phyloP scores from a whole-genome alignment of 2,329 filamentous ascomycete genomes.

The Raffaelea albimanens region DNA sequence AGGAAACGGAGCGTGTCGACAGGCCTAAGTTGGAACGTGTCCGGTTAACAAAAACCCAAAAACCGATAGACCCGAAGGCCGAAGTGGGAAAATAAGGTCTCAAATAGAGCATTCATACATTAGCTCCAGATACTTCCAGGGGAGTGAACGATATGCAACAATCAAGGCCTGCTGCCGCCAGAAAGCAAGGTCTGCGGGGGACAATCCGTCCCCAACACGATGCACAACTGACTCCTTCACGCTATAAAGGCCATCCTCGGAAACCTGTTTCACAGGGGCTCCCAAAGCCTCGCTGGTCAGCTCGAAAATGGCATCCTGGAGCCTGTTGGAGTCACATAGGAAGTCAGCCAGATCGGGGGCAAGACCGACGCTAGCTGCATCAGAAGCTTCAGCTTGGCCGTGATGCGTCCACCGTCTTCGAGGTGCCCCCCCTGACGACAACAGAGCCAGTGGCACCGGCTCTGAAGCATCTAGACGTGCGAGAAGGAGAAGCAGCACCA shows the following conservation, averaged over 20 bases:
- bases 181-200: not conserved
- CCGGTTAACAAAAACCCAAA: not conserved
- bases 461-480: not conserved
- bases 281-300: not conserved
- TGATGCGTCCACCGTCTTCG: not conserved
- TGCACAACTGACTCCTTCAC: not conserved
- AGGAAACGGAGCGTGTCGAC: not conserved
- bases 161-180: constrained; percentile 2
- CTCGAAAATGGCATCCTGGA: not conserved
- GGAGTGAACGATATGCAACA: not conserved
- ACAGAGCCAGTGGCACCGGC: not conserved
- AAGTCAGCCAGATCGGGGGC: not conserved
- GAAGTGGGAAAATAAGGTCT: not conserved
- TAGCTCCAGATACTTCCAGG: constrained; percentile 1
- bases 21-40: not conserved
- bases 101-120: not conserved
- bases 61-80: not conserved
- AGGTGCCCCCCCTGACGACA: not conserved
- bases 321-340: not conserved
- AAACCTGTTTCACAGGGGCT: not conserved
- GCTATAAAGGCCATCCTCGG: not conserved
- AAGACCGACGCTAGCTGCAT: not conserved
- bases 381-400: not conserved
- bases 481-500: not conserved
- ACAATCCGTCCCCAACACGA: not conserved